A percentile compares a stretch with the other conserved stretches of the same genome.
Conservation (phyloP, 129 eudicot genomes). For the Erigeron canadensis region DNA sequence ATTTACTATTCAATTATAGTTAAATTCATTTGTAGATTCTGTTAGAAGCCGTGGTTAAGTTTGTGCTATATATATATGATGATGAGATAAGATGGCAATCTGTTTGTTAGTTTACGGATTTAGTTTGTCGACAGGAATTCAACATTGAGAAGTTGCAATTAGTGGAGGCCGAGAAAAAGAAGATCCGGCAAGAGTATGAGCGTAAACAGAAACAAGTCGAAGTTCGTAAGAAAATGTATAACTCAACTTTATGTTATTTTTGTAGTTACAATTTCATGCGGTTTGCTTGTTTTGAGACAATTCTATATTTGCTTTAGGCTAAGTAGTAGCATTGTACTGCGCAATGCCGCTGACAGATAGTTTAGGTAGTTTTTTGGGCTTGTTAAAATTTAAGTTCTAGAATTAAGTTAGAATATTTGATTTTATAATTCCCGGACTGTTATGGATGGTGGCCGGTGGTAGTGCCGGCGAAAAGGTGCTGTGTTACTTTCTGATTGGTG, state of each 20-base stretch:
- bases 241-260: neutral
- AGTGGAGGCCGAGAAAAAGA: constrained; percentile 98
- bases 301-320: too few relatives aligned
- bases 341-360: too few relatives aligned
- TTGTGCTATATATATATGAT: neutral
- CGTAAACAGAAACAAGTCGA: constrained; percentile 94
- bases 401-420: too few relatives aligned
- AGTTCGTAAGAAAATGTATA: constrained; percentile 84
- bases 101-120: constrained; percentile 1
- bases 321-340: too few relatives aligned
- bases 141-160: constrained; percentile 89
- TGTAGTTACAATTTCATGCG: neutral
- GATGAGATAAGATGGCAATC: too few relatives aligned
- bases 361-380: too few relatives aligned
- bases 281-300: neutral
- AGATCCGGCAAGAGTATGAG: constrained; percentile 94
- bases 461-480: too few relatives aligned
- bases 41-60: neutral
- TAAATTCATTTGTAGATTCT: neutral
- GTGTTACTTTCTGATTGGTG: too few relatives aligned
- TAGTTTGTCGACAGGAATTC: constrained; percentile 48
- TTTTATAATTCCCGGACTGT: too few relatives aligned
- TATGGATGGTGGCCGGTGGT: too few relatives aligned
- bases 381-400: too few relatives aligned
- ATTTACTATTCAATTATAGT: neutral